phyloP scores from a whole-genome alignment of 768 basidiomycete species.

The Porphyrellus cyaneotinctus region DNA sequence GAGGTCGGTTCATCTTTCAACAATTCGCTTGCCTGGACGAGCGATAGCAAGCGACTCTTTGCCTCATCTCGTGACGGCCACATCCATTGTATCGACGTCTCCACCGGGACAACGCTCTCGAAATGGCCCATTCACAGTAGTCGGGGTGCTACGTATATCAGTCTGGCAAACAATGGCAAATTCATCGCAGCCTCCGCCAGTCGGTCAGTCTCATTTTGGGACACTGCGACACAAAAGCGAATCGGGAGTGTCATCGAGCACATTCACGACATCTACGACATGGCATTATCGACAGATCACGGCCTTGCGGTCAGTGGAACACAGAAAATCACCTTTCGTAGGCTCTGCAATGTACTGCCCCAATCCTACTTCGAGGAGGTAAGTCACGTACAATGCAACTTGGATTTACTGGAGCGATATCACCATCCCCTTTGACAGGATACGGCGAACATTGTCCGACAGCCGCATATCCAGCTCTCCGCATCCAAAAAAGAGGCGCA shows the following conservation, averaged over 20 bases:
- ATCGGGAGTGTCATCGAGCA: not conserved
- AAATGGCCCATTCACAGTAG: not conserved
- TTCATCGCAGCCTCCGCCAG: not conserved
- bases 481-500: too few species aligned
- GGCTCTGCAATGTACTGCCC: not conserved
- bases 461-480: too few species aligned
- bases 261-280: not conserved
- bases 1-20: not conserved
- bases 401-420: too few species aligned
- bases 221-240: not conserved
- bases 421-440: not conserved
- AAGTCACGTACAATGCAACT: not conserved
- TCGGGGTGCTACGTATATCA: not conserved
- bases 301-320: not conserved
- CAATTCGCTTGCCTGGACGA: not conserved
- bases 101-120: not conserved
- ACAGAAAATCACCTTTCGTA: not conserved
- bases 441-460: not conserved
- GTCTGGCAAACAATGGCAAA: not conserved
- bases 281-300: not conserved
- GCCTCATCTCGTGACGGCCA: not conserved
- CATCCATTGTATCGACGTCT: not conserved
- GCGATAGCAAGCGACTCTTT: not conserved
- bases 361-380: not conserved
- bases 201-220: not conserved